A percentile compares a stretch with the other conserved stretches of the same genome.
phyloP scores from a whole-genome alignment of 345 rosid genomes.

The Euphorbia peplus region DNA sequence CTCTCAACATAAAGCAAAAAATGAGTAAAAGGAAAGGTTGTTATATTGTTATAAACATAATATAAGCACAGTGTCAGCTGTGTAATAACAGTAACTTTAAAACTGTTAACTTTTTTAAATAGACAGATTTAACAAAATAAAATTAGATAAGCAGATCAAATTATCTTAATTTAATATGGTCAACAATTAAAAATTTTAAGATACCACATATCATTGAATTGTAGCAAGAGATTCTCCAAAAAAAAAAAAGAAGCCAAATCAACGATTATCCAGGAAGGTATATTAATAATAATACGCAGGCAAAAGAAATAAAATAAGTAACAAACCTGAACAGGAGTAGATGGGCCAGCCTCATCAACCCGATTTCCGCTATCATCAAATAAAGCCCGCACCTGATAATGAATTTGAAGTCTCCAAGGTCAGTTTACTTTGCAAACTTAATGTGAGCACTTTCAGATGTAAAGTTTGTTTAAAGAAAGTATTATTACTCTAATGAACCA shows the following conservation, averaged over 20 bases:
- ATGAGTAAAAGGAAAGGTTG: neutral
- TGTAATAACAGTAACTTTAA: neutral
- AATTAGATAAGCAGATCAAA: neutral
- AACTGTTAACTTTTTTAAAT: neutral
- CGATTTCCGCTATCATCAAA: constrained; percentile 75
- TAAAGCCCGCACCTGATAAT: constrained; percentile 79
- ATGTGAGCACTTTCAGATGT: constrained; percentile 2
- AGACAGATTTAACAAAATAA: neutral
- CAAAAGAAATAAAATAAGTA: neutral
- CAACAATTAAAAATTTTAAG: neutral
- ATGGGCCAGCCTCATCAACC: constrained; percentile 91
- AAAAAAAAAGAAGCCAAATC: neutral
- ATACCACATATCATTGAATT: neutral
- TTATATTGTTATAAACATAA: neutral
- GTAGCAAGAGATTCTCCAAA: neutral
- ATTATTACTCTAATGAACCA: constrained; percentile 18
- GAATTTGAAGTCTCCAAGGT: constrained; percentile 10
- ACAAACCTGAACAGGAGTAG: constrained; percentile 88
- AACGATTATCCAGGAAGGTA: neutral
- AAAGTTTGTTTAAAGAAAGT: constrained; percentile 8
- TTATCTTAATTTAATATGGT: constrained; percentile 1
- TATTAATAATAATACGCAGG: neutral
- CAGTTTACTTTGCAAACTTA: constrained; percentile 5
- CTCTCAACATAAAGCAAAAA: neutral
- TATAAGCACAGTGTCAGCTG: neutral